A percentile compares a stretch with the other conserved stretches of the same genome.
These are phyloP conservation scores for Lyophyllum decastes DNA, from an alignment of 768 basidiomycete genomes.

Conservation along the genomic window DNA sequence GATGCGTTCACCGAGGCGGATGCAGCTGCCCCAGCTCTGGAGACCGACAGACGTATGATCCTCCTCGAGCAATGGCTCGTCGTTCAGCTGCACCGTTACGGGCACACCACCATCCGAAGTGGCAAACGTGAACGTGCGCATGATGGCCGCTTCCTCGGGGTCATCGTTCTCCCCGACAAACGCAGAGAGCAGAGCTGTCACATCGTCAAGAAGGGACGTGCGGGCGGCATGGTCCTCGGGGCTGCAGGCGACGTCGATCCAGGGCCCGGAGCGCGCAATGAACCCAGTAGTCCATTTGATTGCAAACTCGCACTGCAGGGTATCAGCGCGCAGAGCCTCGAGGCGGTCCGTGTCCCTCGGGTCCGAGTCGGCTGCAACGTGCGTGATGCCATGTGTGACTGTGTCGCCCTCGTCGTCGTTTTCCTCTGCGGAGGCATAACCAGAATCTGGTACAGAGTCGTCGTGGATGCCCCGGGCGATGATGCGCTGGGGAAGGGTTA, in stretches of 20 bases:
- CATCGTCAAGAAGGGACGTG: slow-evolving; percentile 51
- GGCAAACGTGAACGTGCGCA: slow-evolving; percentile 55
- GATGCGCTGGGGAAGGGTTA: slow-evolving; percentile 28
- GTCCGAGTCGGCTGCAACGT: slow-evolving; percentile 15
- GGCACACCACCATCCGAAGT: slow-evolving; percentile 7
- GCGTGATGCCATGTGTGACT: slow-evolving; percentile 9
- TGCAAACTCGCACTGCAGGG: slow-evolving; percentile 66
- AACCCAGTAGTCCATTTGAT: slow-evolving; percentile 78
- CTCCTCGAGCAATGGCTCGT: slow-evolving; percentile 59
- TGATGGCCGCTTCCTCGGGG: slow-evolving; percentile 40
- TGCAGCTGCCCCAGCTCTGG: slow-evolving; percentile 84
- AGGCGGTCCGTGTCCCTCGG: slow-evolving; percentile 15
- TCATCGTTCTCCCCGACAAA: slow-evolving; percentile 46
- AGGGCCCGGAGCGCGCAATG: slow-evolving; percentile 58
- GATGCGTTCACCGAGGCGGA: slow-evolving; percentile 67
- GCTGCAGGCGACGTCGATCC: slow-evolving; percentile 33
- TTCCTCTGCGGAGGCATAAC: slow-evolving; percentile 75
- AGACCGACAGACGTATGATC: slow-evolving; percentile 83
- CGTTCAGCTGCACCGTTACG: slow-evolving; percentile 64
- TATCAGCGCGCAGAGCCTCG: slow-evolving; percentile 58
- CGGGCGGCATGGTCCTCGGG: slow-evolving; percentile 39
- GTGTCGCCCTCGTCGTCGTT: slow-evolving; percentile 46
- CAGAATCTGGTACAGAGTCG: slow-evolving; percentile 63
- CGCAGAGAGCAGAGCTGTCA: slow-evolving; percentile 54
- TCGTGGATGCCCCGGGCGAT: slow-evolving; percentile 37